Base-by-base conservation (phyloP, 192 early-diverging fungal species). In the Haplosporangium gracile region DNA sequence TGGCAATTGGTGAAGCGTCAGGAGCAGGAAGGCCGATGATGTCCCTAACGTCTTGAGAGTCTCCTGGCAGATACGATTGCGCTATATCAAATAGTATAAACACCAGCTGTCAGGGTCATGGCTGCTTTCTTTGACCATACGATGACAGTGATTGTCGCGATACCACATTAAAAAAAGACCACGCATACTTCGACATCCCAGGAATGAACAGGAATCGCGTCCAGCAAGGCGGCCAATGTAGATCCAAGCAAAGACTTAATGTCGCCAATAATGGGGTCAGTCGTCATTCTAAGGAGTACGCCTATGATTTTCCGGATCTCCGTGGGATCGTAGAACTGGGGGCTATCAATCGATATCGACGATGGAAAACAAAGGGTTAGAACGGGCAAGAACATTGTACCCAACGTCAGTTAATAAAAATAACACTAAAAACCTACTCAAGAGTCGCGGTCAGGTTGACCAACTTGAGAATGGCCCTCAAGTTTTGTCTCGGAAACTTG, bases 181-280 rank as follows among this genome's bases (percentile, higher is more conserved):
- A 7, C 7, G 11, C 51, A 20, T 78, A 83, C 82, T 68, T 78
- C 68, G 15, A 13, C 15, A 15, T 81, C 84, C 84, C 84, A 86
- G 0, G n/a, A 24, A 24, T 53, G 38, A 7, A 20, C 45, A 1
- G 84, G 84, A 20, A 86, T 75, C 16, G 76, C 55, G 26, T 81
- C 79, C 18, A 86, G 63, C 10, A 86, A 34, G 16, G 84, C 75
- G 1, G 65, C 84, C 36, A 86, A 57, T n/a, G 79, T 69, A 3
- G 79, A 68, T 24, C 84, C 84, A 39, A 86, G 26, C 11, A 70
- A 24, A 2, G 84, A 86, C 39, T 86, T 80, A 49, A 80, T 32
- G 26, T 81, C 84, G 11, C 84, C 84, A 81, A 86, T 78, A 34
- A 86, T 86, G 11, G 84, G 84, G 45, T 86, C 84, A 5, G 76